These are phyloP conservation scores for Carpinus viminea DNA, from an alignment of 306 rosid genomes.

Conservation along the genomic window DNA sequence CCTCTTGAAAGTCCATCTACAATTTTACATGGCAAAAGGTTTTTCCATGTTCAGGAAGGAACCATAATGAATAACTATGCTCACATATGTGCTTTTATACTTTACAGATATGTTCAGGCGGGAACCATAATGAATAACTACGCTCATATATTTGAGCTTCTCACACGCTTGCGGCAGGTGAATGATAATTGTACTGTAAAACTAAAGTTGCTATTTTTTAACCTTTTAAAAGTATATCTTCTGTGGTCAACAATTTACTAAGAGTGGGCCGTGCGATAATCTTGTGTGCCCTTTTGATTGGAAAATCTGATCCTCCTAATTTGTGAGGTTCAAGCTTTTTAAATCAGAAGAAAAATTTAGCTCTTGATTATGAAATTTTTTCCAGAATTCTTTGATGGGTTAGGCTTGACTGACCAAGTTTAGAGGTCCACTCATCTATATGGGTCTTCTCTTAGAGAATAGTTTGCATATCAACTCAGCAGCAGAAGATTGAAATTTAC, in stretches of 20 bases:
- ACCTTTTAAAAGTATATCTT: background rate
- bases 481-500: background rate
- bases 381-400: background rate
- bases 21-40: background rate
- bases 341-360: background rate
- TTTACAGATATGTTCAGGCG: conserved; percentile 59
- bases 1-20: no score
- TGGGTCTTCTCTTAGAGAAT: background rate
- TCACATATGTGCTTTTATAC: conserved; percentile 48
- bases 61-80: conserved; percentile 74
- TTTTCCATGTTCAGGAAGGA: conserved; percentile 51
- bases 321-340: background rate
- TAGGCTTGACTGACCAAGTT: background rate
- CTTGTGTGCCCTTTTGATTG: background rate
- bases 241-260: background rate
- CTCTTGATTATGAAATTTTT: background rate
- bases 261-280: background rate
- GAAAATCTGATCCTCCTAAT: background rate
- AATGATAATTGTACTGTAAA: conserved; percentile 12
- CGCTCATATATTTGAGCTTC: conserved; percentile 95
- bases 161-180: conserved; percentile 91
- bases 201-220: background rate
- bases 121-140: conserved; percentile 74
- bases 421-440: background rate
- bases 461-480: background rate